A percentile compares a stretch with the other conserved stretches of the same genome.
Evolutionary conservation across 1,139 yeast species (phyloP).

Genomic region (Scheffersomyces quercinus): DNA sequence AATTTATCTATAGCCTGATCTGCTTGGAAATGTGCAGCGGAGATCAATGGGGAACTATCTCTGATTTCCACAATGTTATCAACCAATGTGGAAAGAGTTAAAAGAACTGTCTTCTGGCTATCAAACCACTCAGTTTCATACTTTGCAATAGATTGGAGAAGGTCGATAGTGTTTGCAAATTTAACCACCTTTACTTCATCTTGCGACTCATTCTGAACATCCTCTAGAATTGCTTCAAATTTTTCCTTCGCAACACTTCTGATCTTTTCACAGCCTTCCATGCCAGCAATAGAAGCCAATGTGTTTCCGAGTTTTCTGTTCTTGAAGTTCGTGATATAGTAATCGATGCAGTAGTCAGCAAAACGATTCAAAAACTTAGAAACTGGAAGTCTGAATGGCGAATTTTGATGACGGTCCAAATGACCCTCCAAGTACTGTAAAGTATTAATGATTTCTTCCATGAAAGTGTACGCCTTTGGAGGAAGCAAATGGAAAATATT

Average conservation of each 20-base stretch:
- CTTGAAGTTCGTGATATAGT: conserved; percentile 66
- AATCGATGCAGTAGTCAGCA: conserved; percentile 71
- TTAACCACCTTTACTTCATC: conserved; percentile 60
- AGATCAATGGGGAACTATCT: conserved; percentile 46
- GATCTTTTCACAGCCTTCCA: conserved; percentile 59
- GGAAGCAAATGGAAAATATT: conserved; percentile 92
- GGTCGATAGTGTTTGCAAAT: conserved; percentile 70
- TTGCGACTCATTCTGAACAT: conserved; percentile 45
- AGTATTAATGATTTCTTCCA: conserved; percentile 81
- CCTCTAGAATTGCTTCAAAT: conserved; percentile 39
- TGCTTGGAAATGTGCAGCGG: conserved; percentile 70
- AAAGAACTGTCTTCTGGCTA: conserved; percentile 49
- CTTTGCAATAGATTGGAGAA: conserved; percentile 53
- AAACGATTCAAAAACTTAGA: conserved; percentile 86
- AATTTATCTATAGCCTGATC: conserved; percentile 68
- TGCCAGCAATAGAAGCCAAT: conserved; percentile 62
- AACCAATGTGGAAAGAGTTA: conserved; percentile 46
- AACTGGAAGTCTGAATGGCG: conserved; percentile 92
- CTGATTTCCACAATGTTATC: conserved; percentile 47
- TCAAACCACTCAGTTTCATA: conserved; percentile 66
- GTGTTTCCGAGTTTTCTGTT: conserved; percentile 68
- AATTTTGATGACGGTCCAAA: conserved; percentile 78
- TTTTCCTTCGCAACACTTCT: conserved; percentile 56
- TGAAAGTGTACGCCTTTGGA: conserved; percentile 85
- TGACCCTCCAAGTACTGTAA: conserved; percentile 78